Percentiles rank a stretch among this genome's conserved stretches.
Evolutionary conservation across 345 rosid species (phyloP).

Genomic region (Anastatica hierochuntica): DNA sequence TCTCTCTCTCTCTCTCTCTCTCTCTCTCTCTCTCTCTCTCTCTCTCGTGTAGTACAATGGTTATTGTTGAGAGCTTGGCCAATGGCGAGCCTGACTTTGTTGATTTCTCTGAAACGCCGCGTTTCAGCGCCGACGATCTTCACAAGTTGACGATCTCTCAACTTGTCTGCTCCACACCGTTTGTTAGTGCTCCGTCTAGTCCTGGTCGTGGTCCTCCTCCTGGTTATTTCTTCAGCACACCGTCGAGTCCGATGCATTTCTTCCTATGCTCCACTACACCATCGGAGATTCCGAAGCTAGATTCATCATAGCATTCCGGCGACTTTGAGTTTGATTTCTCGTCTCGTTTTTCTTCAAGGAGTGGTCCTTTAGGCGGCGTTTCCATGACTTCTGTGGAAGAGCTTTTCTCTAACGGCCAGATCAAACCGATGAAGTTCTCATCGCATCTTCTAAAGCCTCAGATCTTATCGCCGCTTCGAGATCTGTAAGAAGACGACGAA

Average conservation of each 20-base stretch:
- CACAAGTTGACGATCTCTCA: conserved; percentile 19
- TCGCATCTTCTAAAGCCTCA: conserved; percentile 79
- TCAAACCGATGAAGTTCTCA: conserved; percentile 89
- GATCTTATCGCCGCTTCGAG: conserved; percentile 53
- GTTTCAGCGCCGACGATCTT: no score
- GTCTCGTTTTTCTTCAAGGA: conserved; percentile 36
- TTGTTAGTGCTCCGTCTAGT: conserved; percentile 93
- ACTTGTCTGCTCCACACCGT: conserved; percentile 78
- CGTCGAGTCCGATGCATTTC: conserved; percentile 94
- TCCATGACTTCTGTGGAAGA: conserved; percentile 94
- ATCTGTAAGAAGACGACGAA: conserved; percentile 43
- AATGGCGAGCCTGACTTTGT: no score
- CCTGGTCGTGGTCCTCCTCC: conserved; percentile 55
- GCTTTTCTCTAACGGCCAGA: conserved; percentile 79
- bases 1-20: no score
- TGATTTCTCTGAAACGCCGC: conserved; percentile 19
- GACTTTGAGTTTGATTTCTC: conserved; percentile 87
- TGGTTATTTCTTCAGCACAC: conserved; percentile 84
- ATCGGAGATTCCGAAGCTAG: conserved; percentile 9
- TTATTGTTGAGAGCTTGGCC: conserved; percentile 7
- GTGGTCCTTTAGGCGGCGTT: conserved; percentile 35
- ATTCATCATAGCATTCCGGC: conserved; percentile 24
- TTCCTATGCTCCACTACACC: conserved; percentile 28
- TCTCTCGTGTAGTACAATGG: conserved; percentile 1
- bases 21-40: no score